A percentile compares a stretch with the other conserved stretches of the same genome.
These are phyloP conservation scores for Coccomyxa subellipsoidea DNA, from an alignment of 163 green algal species.

Conservation along the genomic window DNA sequence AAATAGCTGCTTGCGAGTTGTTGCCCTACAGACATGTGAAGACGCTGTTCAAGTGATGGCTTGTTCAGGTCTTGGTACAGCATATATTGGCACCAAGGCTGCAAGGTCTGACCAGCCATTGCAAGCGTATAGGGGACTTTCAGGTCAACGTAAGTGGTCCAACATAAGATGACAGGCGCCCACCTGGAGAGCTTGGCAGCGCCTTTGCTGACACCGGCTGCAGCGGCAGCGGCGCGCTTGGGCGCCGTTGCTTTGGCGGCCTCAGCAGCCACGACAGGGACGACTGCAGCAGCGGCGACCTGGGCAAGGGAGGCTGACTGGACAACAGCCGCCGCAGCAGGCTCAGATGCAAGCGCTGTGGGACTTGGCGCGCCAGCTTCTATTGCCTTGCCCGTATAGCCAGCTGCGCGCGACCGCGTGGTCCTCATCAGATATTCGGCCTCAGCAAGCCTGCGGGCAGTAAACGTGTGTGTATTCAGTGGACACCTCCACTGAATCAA, in stretches of 20 bases:
- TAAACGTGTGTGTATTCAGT: not conserved
- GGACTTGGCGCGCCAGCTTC: not conserved
- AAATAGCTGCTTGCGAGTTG: too few species aligned
- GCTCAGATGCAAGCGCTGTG: not conserved
- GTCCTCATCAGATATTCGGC: not conserved
- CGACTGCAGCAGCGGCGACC: too few species aligned
- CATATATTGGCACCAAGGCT: too few species aligned
- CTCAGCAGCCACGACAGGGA: not conserved
- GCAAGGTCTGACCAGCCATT: too few species aligned
- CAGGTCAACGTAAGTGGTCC: too few species aligned
- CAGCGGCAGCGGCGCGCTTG: too few species aligned
- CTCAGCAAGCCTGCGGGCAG: not conserved
- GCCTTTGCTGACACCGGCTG: not conserved
- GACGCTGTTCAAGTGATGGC: too few species aligned
- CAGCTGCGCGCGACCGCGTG: not conserved
- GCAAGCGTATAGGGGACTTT: too few species aligned
- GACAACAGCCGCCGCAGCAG: not conserved
- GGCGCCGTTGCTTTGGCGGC: too few species aligned
- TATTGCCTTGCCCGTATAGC: not conserved
- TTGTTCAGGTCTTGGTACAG: too few species aligned
- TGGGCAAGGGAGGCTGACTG: not conserved
- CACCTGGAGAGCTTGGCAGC: not conserved
- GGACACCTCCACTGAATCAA: too few species aligned
- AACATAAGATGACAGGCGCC: not conserved
- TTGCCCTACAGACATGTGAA: too few species aligned